Evolutionary conservation across 2,329 filamentous ascomycete species (phyloP).

Genomic region (Diaporthe vaccinii): DNA sequence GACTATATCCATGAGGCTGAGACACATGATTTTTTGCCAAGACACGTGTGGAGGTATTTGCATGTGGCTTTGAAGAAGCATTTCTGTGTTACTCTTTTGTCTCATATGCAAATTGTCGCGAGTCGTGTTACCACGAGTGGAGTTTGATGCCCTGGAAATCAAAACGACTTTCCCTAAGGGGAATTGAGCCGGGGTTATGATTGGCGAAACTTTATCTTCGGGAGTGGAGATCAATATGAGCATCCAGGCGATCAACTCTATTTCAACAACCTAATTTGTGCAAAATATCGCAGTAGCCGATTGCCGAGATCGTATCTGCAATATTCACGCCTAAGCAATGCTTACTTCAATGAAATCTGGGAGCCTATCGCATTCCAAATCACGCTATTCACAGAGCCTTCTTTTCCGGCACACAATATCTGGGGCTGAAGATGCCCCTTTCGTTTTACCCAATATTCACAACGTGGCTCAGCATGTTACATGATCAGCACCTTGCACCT

Average conservation of each 20-base stretch:
- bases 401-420: neutral
- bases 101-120: neutral
- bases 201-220: conserved; percentile 16
- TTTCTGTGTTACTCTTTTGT: neutral
- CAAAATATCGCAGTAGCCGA: neutral
- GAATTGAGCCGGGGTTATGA: neutral
- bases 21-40: neutral
- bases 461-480: conserved; percentile 5
- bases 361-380: conserved; percentile 4
- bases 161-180: neutral
- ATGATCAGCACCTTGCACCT: neutral
- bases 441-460: neutral
- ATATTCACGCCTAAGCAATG: neutral
- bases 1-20: neutral
- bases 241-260: conserved; percentile 20
- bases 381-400: neutral
- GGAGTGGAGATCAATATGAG: neutral
- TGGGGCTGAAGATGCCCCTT: neutral
- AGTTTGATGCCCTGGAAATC: neutral
- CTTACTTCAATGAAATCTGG: neutral
- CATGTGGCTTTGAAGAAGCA: neutral
- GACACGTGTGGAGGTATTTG: neutral
- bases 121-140: conserved; percentile 11
- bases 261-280: conserved; percentile 17
- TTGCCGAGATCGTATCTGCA: neutral